These are phyloP conservation scores for Trifolium repens DNA, from an alignment of 306 rosid species.

Conservation along the genomic window DNA sequence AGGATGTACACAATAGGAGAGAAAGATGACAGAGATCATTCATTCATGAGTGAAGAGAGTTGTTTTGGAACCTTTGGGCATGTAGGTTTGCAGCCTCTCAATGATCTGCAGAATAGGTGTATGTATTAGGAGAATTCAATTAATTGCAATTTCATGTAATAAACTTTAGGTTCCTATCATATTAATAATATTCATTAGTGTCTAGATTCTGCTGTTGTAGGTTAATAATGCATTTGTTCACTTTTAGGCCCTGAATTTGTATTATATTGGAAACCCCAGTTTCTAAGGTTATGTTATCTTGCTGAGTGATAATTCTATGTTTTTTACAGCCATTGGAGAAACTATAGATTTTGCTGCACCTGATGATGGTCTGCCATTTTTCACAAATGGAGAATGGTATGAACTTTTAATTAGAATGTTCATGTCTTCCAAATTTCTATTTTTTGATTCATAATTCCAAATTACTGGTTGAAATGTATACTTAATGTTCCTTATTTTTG, in stretches of 20 bases:
- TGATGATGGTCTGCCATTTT: slow-evolving; percentile 55
- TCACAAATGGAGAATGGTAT: slow-evolving; percentile 98
- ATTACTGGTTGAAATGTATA: slow-evolving; percentile 30
- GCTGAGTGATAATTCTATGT: slow-evolving; percentile 37
- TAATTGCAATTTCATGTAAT: slow-evolving; percentile 7
- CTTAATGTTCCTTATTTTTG: slow-evolving; percentile 26
- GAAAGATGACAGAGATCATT: slow-evolving; percentile 3
- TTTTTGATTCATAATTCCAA: slow-evolving; percentile 11
- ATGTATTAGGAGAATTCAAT: background rate
- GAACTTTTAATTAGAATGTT: slow-evolving; percentile 33
- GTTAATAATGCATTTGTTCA: slow-evolving; percentile 32
- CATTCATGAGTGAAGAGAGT: slow-evolving; percentile 10
- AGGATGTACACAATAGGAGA: slow-evolving; percentile 9
- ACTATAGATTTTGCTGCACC: slow-evolving; percentile 74
- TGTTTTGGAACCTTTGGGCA: background rate
- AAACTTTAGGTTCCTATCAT: slow-evolving; percentile 9
- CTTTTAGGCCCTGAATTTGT: slow-evolving; percentile 24
- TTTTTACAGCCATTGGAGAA: slow-evolving; percentile 87
- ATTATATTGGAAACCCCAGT: slow-evolving; percentile 14
- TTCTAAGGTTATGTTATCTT: slow-evolving; percentile 24
- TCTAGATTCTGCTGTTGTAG: slow-evolving; percentile 18
- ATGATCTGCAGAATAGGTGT: background rate
- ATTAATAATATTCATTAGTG: background rate
- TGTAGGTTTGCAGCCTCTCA: slow-evolving; percentile 7
- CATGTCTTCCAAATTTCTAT: slow-evolving; percentile 5